A percentile compares a stretch with the other conserved stretches of the same genome.
phyloP scores from a whole-genome alignment of 176 grass and related monocot genomes.

The Pharus latifolius region DNA sequence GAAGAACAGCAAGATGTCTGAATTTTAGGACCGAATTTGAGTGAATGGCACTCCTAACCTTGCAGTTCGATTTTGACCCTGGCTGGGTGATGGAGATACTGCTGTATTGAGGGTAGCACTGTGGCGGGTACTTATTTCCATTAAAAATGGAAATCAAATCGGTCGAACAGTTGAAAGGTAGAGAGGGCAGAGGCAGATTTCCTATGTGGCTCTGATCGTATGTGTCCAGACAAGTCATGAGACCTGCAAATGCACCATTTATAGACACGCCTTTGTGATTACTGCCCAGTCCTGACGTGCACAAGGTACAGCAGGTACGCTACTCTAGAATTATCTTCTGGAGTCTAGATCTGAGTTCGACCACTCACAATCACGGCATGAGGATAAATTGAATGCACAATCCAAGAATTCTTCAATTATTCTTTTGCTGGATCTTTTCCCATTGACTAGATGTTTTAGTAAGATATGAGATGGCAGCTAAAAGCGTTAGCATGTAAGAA shows the following conservation, averaged over 20 bases:
- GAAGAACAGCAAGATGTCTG: background rate
- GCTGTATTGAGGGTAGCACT: too few relatives aligned
- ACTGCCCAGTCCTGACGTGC: background rate
- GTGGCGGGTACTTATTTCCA: background rate
- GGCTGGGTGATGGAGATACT: background rate
- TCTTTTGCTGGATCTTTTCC: background rate
- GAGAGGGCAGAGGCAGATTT: background rate
- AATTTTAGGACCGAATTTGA: background rate
- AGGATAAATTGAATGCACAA: background rate
- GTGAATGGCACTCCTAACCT: background rate
- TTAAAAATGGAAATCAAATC: background rate
- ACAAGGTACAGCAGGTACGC: background rate
- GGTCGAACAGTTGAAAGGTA: conserved; percentile 7
- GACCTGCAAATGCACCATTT: background rate
- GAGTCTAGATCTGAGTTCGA: background rate
- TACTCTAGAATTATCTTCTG: background rate
- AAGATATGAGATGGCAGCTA: background rate
- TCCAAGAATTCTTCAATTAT: background rate
- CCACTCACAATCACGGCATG: background rate
- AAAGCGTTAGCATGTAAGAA: background rate
- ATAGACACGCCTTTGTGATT: conserved; percentile 1
- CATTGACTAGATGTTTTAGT: background rate
- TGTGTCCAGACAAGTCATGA: background rate
- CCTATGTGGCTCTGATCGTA: background rate
- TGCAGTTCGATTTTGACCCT: background rate